These are phyloP conservation scores for Haplosporangium sp. DNA, from an alignment of 371 early-diverging fungal species.

Conservation along the genomic window DNA sequence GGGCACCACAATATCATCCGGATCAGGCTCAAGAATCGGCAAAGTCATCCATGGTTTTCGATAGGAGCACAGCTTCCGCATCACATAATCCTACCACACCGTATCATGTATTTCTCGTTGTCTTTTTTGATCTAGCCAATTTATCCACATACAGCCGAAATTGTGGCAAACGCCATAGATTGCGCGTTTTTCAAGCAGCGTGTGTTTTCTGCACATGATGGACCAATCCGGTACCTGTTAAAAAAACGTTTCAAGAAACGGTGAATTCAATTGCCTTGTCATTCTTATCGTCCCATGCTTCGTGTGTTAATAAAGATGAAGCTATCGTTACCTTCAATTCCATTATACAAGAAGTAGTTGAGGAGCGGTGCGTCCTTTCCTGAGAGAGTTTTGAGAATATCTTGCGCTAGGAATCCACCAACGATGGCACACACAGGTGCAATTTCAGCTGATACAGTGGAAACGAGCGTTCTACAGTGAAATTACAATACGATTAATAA, in stretches of 20 bases:
- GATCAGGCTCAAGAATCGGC: too few relatives aligned
- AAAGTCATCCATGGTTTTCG: background rate
- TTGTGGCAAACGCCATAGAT: too few relatives aligned
- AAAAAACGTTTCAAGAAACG: background rate
- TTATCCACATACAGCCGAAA: too few relatives aligned
- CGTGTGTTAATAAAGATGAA: background rate
- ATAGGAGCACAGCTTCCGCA: background rate
- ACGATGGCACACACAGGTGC: conserved; percentile 84
- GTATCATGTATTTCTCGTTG: too few relatives aligned
- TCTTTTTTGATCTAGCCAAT: background rate
- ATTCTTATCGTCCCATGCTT: background rate
- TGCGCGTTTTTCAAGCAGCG: too few relatives aligned
- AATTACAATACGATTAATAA: too few relatives aligned
- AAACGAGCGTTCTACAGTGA: conserved; percentile 55
- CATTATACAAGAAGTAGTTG: conserved; percentile 86
- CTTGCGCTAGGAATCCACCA: conserved; percentile 92
- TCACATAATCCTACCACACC: too few relatives aligned
- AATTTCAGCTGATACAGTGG: conserved; percentile 68
- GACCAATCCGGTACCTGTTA: conserved; percentile 37
- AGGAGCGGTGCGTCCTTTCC: conserved; percentile 82
- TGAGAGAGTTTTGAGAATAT: conserved; percentile 85
- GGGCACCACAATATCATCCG: too few relatives aligned
- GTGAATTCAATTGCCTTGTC: background rate
- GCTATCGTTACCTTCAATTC: conserved; percentile 64
- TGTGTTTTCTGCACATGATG: conserved; percentile 32